Evolutionary conservation across 352 stramenopile genomes (phyloP).

Genomic region (Globisporangium okanoganense): DNA sequence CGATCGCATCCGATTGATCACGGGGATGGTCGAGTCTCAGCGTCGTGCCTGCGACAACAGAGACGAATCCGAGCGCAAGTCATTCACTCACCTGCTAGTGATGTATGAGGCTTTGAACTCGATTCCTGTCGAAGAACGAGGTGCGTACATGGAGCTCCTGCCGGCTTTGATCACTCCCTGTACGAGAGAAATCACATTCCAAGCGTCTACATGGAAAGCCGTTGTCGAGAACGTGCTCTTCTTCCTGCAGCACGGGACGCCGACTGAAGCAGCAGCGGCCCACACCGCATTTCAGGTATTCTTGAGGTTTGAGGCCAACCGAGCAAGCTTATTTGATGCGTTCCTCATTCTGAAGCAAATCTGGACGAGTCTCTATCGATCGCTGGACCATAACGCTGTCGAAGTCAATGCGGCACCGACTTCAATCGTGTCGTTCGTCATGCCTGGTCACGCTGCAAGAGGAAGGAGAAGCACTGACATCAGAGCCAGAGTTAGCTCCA

Average conservation of each 20-base stretch:
- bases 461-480: neutral
- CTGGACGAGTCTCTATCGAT: constrained; percentile 5
- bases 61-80: neutral
- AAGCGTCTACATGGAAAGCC: constrained; percentile 2
- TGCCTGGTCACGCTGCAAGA: neutral
- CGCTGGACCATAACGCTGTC: neutral
- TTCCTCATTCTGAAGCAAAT: constrained; percentile 9
- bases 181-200: neutral
- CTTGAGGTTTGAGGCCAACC: constrained; percentile 1
- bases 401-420: neutral
- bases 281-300: constrained; percentile 10
- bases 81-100: neutral
- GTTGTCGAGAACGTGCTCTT: constrained; percentile 12
- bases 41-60: neutral
- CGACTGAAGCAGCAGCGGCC: neutral
- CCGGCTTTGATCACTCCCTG: neutral
- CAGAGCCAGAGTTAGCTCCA: neutral
- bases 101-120: constrained; percentile 1
- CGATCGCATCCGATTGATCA: constrained; percentile 5
- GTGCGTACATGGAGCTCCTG: constrained; percentile 9
- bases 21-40: neutral
- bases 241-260: constrained; percentile 8
- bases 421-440: constrained; percentile 3
- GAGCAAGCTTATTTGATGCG: neutral
- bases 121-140: constrained; percentile 3